Evolutionary conservation across 768 basidiomycete genomes (phyloP), one percentile per base, ranked within the genome.

Genomic region (Solioccasus polychromus): DNA sequence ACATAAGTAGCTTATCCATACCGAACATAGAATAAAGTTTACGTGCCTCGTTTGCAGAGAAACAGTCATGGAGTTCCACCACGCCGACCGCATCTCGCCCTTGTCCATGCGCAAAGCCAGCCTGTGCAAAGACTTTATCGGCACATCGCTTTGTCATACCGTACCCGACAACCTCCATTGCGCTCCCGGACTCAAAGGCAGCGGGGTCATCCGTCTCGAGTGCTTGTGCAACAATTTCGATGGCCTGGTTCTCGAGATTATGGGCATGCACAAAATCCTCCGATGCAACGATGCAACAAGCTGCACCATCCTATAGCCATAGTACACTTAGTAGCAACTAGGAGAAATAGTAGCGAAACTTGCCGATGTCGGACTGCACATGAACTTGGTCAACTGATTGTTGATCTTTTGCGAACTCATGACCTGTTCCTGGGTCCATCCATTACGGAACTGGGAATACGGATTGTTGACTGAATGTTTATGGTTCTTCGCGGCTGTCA

Each of bases 281-380:
- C 0, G 86, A 88, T 5, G 82, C 88, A 22, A 92, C 72, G 43
- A 92, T 74, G 48, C 85, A 86, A 52, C 82, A 83, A 2, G 85
- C 85, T 19, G 84, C 85, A 18, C 84, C 84, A 53, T 88, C 84
- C 85, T 86, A 31, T 38, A 24, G 35, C 37, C 30, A 9, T 9
- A 12, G n/a, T 9, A 26, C 5, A 3, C 28, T 46, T 24, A 36
- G 29, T 15, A 24, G 22, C n/a, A 17, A 9, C 15, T 8, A 43
- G 6, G 3, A 3, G 19, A 15, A 20, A 9, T 4, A 20, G 17
- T 6, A 11, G 3, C 26, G 8, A 25, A 40, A 61, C 73, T 47
- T 48, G 79, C 86, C 28, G 80, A 90, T 25, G 89, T 92, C 1
- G 89, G 89, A 54, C 86, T 90, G 59, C 88, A 92, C 87, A 91